Evolutionary conservation across 768 basidiomycete species (phyloP).

Genomic region (Tulasnella sp.): DNA sequence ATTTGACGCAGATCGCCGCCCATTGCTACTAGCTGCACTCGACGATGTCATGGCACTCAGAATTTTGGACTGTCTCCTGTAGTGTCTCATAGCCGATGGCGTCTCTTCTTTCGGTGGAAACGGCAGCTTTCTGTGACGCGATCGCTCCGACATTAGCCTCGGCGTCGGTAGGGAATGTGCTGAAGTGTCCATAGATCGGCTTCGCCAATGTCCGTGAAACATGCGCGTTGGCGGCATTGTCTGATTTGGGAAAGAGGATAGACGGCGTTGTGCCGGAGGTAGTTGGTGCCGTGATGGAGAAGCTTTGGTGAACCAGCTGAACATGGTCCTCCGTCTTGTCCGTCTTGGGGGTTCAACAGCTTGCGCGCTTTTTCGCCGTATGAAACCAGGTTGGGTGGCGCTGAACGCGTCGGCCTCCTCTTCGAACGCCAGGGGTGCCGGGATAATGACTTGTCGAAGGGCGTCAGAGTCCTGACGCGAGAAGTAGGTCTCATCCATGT

Average conservation of each 20-base stretch:
- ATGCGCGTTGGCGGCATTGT: background rate
- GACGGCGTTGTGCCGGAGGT: background rate
- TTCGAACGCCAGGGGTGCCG: slow-evolving; percentile 43
- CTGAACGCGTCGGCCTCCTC: slow-evolving; percentile 7
- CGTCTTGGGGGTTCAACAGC: background rate
- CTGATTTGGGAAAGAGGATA: background rate
- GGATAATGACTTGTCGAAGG: slow-evolving; percentile 54
- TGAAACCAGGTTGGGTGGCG: background rate
- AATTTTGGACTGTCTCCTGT: slow-evolving; percentile 7
- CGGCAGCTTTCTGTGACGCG: background rate
- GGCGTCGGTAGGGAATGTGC: background rate
- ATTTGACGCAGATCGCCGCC: background rate
- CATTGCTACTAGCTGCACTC: background rate
- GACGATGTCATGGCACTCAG: background rate
- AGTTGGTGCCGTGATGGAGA: background rate
- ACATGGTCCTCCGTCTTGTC: background rate
- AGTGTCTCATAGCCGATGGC: slow-evolving; percentile 1
- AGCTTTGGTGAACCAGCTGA: background rate
- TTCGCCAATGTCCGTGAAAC: background rate
- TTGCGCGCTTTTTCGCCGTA: background rate
- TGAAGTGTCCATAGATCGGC: background rate
- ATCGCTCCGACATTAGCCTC: background rate
- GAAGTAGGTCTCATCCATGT: slow-evolving; percentile 1
- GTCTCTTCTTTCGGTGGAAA: background rate
- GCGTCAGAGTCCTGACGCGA: background rate